These are phyloP conservation scores for Arthrobotrys iridis DNA, from an alignment of 2,329 filamentous ascomycete genomes.

Conservation along the genomic window DNA sequence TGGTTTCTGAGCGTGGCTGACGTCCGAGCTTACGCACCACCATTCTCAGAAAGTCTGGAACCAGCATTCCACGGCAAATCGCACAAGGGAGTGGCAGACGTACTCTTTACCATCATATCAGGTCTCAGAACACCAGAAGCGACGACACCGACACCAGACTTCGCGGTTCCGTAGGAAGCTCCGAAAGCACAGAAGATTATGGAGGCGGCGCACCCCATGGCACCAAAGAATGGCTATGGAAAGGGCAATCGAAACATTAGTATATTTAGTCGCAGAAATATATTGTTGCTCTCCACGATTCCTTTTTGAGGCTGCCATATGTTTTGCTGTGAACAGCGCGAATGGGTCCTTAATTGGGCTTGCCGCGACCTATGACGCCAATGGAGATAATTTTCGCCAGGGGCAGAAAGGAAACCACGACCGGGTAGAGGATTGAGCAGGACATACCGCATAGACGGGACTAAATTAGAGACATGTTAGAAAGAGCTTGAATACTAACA, in stretches of 20 bases:
- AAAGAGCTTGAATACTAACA: not conserved
- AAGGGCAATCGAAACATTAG: constrained; percentile 58
- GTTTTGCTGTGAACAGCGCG: constrained; percentile 16
- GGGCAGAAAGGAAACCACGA: constrained; percentile 48
- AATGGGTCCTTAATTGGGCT: constrained; percentile 36
- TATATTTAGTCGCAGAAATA: constrained; percentile 44
- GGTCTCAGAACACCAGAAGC: constrained; percentile 98
- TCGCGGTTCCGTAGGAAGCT: constrained; percentile 97
- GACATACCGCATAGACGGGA: constrained; percentile 98
- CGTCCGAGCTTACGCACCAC: constrained; percentile 49
- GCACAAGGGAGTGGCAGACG: constrained; percentile 60
- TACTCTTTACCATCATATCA: constrained; percentile 99
- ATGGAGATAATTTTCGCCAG: constrained; percentile 57
- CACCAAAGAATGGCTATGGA: constrained; percentile 84
- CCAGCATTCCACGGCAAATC: constrained; percentile 2
- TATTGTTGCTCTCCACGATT: not conserved
- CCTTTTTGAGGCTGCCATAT: not conserved
- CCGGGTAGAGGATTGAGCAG: constrained; percentile 50
- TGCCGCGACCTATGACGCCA: constrained; percentile 56
- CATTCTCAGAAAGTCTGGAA: not conserved
- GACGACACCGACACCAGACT: constrained; percentile 98
- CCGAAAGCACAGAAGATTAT: constrained; percentile 97
- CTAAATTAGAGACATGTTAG: constrained; percentile 66
- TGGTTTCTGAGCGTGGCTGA: constrained; percentile 18
- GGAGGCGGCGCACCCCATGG: constrained; percentile 93